Percentiles rank a stretch among this genome's conserved stretches.
Conservation (phyloP, 306 rosid genomes). For the Spatholobus suberectus region DNA sequence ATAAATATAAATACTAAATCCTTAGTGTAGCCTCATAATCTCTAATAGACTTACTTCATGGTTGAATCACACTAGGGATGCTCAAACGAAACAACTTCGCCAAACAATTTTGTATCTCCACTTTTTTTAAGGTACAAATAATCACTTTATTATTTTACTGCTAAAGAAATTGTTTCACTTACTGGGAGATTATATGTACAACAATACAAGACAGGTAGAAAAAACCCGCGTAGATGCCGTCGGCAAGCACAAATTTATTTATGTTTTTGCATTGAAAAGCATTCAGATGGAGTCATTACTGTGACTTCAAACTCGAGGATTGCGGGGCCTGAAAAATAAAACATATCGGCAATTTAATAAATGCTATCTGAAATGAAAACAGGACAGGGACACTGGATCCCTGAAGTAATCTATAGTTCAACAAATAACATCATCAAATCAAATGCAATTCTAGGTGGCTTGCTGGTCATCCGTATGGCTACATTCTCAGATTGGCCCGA, state of each 20-base stretch:
- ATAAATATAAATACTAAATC: too few species aligned
- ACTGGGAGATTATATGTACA: not conserved
- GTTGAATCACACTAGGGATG: too few species aligned
- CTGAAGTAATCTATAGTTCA: not conserved
- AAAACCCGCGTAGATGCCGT: not conserved
- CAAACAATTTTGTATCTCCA: too few species aligned
- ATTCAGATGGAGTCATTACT: not conserved
- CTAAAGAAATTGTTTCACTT: not conserved
- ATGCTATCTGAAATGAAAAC: not conserved
- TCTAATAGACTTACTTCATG: too few species aligned
- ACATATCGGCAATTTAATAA: not conserved
- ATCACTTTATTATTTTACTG: not conserved
- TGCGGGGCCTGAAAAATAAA: conserved; percentile 18
- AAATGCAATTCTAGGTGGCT: too few species aligned
- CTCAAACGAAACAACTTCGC: too few species aligned
- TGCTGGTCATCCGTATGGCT: too few species aligned
- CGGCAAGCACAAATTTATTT: not conserved
- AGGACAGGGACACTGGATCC: not conserved
- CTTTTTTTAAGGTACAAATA: too few species aligned
- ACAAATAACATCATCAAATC: not conserved
- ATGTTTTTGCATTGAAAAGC: not conserved
- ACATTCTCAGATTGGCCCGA: not conserved
- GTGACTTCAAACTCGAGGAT: conserved; percentile 7
- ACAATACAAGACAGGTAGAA: not conserved
- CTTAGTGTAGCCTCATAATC: too few species aligned